phyloP scores from a whole-genome alignment of 768 basidiomycete species.

The Tricholoma sp. region DNA sequence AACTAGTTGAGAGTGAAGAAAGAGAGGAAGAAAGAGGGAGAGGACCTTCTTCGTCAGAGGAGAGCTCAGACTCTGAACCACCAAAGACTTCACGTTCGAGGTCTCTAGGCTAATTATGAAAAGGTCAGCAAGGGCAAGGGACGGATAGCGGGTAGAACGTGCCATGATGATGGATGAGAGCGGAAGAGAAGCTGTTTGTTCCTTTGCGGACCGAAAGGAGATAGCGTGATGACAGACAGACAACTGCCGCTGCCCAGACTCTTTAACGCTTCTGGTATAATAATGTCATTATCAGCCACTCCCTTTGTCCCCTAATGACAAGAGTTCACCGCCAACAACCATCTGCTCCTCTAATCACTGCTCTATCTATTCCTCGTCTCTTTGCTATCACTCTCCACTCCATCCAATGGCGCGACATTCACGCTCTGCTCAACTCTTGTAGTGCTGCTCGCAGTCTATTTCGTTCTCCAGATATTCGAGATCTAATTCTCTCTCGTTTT shows the following conservation, averaged over 20 bases:
- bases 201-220: not conserved
- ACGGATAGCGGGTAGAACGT: not conserved
- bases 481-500: slow-evolving; percentile 42
- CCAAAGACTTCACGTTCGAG: slow-evolving; percentile 77
- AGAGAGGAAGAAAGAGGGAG: not conserved
- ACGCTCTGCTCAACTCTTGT: slow-evolving; percentile 36
- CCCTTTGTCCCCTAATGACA: not conserved
- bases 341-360: not conserved
- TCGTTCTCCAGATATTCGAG: slow-evolving; percentile 21
- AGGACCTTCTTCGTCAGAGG: slow-evolving; percentile 61
- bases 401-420: slow-evolving; percentile 35
- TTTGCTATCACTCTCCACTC: slow-evolving; percentile 19
- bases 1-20: not conserved
- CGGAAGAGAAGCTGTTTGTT: not conserved
- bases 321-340: not conserved
- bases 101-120: slow-evolving; percentile 17
- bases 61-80: slow-evolving; percentile 80
- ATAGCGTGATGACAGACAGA: not conserved
- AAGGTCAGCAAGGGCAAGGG: not conserved
- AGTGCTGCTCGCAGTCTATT: slow-evolving; percentile 27
- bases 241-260: too few relatives aligned
- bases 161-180: not conserved
- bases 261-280: too few relatives aligned
- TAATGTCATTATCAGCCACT: not conserved
- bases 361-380: not conserved